These are phyloP conservation scores for Seminavis robusta DNA, from an alignment of 108 stramenopile species.

Conservation along the genomic window DNA sequence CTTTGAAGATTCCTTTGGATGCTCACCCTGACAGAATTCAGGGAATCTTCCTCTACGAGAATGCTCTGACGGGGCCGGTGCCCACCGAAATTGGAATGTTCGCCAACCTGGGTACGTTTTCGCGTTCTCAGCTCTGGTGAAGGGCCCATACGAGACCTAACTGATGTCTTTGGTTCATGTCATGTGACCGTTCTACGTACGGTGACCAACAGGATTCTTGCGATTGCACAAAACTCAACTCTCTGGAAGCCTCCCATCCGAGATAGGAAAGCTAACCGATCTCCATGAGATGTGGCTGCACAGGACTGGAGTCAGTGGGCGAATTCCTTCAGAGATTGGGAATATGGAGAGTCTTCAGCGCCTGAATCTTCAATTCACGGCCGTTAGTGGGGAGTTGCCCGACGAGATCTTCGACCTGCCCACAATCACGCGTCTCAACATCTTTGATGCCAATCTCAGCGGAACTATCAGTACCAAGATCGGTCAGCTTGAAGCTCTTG, in stretches of 20 bases:
- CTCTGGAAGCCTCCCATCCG: constrained; percentile 50
- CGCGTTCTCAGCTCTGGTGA: constrained; percentile 6
- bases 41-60: constrained; percentile 31
- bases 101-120: constrained; percentile 23
- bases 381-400: constrained; percentile 21
- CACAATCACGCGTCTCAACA: constrained; percentile 10
- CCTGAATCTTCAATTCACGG: constrained; percentile 1
- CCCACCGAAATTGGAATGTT: constrained; percentile 15
- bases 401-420: constrained; percentile 19
- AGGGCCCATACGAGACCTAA: neutral
- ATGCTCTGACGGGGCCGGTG: constrained; percentile 27
- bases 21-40: constrained; percentile 13
- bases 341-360: too few species aligned
- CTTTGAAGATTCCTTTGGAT: too few species aligned
- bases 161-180: neutral
- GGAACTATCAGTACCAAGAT: neutral
- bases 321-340: too few species aligned
- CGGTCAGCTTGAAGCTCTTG: constrained; percentile 1
- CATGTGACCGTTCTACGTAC: neutral
- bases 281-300: constrained; percentile 25
- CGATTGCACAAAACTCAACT: constrained; percentile 38
- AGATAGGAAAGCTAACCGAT: constrained; percentile 29
- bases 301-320: too few species aligned
- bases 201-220: constrained; percentile 14
- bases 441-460: constrained; percentile 4